phyloP scores from a whole-genome alignment of 176 grass and related monocot species.

The Saccharum spontaneum region DNA sequence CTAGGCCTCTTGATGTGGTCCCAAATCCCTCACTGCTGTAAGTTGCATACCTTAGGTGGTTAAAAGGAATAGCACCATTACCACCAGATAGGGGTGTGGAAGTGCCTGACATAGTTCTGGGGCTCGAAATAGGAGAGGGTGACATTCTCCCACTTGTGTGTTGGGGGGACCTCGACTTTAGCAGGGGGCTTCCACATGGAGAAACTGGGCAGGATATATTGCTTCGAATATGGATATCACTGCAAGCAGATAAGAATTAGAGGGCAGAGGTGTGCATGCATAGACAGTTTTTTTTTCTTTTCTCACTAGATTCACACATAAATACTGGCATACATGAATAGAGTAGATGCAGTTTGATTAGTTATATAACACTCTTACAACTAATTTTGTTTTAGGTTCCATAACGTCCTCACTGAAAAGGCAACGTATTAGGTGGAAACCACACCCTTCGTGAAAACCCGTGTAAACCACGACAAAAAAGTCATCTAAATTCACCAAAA shows the following conservation, averaged over 20 bases:
- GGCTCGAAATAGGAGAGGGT: slow-evolving; percentile 95
- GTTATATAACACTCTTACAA: slow-evolving; percentile 15
- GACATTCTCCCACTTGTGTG: slow-evolving; percentile 78
- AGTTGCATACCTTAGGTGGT: slow-evolving; percentile 61
- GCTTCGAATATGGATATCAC: slow-evolving; percentile 72
- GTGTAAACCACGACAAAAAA: too few relatives aligned
- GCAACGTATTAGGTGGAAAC: too few relatives aligned
- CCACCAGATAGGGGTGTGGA: slow-evolving; percentile 86
- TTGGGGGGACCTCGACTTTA: slow-evolving; percentile 85
- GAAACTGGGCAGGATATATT: slow-evolving; percentile 99
- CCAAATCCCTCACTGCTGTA: slow-evolving; percentile 69
- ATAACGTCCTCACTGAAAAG: background rate
- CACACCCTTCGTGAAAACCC: too few relatives aligned
- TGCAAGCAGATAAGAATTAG: slow-evolving; percentile 47
- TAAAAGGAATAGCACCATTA: slow-evolving; percentile 78
- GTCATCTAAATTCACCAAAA: too few relatives aligned
- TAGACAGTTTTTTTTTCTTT: background rate
- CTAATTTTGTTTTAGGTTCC: slow-evolving; percentile 3
- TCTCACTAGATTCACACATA: background rate
- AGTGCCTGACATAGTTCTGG: slow-evolving; percentile 86
- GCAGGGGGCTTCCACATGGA: slow-evolving; percentile 87
- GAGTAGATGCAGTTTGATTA: background rate
- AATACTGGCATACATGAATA: background rate
- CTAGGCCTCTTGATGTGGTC: slow-evolving; percentile 37
- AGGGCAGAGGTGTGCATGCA: background rate